Base-by-base conservation (phyloP, 2,329 filamentous ascomycete species). In the Beauveria sp. region DNA sequence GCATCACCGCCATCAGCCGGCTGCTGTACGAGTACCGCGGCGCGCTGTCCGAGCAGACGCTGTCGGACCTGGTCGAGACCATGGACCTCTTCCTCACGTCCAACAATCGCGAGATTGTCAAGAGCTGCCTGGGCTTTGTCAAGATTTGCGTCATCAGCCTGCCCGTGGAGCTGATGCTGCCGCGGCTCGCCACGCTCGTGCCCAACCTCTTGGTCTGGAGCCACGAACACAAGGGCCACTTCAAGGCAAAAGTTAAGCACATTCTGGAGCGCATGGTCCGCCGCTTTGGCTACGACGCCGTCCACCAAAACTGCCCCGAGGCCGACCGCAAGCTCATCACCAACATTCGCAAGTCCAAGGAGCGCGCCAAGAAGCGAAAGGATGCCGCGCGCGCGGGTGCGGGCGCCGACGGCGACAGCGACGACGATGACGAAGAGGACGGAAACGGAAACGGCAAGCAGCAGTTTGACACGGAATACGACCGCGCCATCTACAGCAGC, bases 241-340 rank as follows among this genome's bases (percentile, higher is more conserved):
- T 99, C 78, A 91, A 93, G 70, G 88, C 90, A 55, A 99, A 97
- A 79, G 92, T 99, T 67, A 97, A 97, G 84, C 92, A 97, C 71
- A 97, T 99, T 65, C 79, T 99, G 18, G 94, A 99, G 77, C 86
- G 94, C 57, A 91, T 97, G 83, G 89, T 97, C 24, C 86, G 93
- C 53, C 86, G 93, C 61, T 97, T 97, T 70, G 92, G 94, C 53
- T 89, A 89, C 51, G 88, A 93, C 2, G 75, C 85, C 34, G 84
- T 99, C 14, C 90, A 94, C 75, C 84, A 84, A 65, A 81, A 90
- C 72, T 92, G 90, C 62, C 93, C 92, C 3, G 90, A 96, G 69
- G 84, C 85, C 24, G 93, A 97, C 75, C 86, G 86, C 67, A 99
- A 97, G 75, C 80, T 99, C 60, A 88, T 99, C 46, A 83, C 87